Evolutionary conservation across 805 yeast species (phyloP).

Genomic region (Saturnispora diversa): DNA sequence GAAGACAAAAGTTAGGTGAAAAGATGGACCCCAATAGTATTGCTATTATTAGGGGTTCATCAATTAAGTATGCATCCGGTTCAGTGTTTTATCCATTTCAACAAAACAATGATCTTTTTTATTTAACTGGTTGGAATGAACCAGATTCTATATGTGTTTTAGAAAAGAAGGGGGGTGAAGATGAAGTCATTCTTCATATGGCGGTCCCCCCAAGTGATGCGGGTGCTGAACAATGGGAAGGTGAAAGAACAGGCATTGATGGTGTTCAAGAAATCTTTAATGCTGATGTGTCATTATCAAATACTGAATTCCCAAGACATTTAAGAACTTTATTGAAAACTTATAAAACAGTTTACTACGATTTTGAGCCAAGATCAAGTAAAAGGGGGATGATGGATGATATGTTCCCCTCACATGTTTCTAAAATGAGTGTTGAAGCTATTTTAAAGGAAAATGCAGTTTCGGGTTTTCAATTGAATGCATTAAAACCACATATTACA

Average conservation of each 20-base stretch:
- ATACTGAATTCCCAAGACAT: slow-evolving; percentile 36
- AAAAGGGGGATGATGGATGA: slow-evolving; percentile 13
- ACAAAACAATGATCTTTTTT: slow-evolving; percentile 82
- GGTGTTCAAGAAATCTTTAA: slow-evolving; percentile 81
- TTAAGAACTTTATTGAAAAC: slow-evolving; percentile 41
- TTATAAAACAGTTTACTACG: slow-evolving; percentile 49
- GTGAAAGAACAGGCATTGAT: slow-evolving; percentile 77
- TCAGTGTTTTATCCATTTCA: slow-evolving; percentile 88
- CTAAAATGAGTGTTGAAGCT: slow-evolving; percentile 14
- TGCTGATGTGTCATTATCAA: slow-evolving; percentile 65
- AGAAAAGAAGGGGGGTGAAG: slow-evolving; percentile 49
- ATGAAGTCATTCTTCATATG: slow-evolving; percentile 62
- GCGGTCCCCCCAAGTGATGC: slow-evolving; percentile 79
- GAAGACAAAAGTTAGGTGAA: slow-evolving; percentile 55
- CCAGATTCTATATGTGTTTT: slow-evolving; percentile 68
- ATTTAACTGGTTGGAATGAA: slow-evolving; percentile 88
- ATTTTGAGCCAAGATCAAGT: slow-evolving; percentile 27
- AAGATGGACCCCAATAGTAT: slow-evolving; percentile 54
- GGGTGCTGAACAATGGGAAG: slow-evolving; percentile 88
- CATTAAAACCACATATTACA: slow-evolving; percentile 38
- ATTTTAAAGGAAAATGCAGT: slow-evolving; percentile 20
- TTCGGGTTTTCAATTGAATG: slow-evolving; percentile 24
- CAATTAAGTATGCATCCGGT: slow-evolving; percentile 75
- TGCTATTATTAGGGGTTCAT: slow-evolving; percentile 68
- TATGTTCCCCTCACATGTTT: slow-evolving; percentile 15